These are phyloP conservation scores for Coleophoma eucalyptorum DNA, from an alignment of 2,329 filamentous ascomycete genomes.

Conservation along the genomic window DNA sequence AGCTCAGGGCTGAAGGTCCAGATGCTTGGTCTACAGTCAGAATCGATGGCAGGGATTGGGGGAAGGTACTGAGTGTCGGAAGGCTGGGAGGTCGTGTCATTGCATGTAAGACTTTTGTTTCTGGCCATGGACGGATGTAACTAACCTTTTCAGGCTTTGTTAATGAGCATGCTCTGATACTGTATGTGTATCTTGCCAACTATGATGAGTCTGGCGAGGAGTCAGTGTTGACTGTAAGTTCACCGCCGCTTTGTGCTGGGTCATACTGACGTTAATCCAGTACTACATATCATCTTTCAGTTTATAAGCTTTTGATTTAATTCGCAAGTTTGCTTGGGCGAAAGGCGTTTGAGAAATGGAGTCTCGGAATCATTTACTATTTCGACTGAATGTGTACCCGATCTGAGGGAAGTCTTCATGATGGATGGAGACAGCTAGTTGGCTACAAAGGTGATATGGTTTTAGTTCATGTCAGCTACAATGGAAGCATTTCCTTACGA, in stretches of 20 bases:
- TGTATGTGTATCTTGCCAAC: slow-evolving; percentile 77
- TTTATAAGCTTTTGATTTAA: slow-evolving; percentile 14
- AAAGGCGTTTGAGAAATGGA: no score
- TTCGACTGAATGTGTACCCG: no score
- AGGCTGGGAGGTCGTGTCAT: slow-evolving; percentile 86
- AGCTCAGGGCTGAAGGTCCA: slow-evolving; percentile 72
- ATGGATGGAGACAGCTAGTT: no score
- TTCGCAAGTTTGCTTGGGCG: no score
- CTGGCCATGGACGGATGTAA: background rate
- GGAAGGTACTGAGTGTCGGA: slow-evolving; percentile 87
- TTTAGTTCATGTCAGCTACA: no score
- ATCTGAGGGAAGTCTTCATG: no score
- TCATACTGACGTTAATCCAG: slow-evolving; percentile 26
- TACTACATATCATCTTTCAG: slow-evolving; percentile 58
- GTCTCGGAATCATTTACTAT: no score
- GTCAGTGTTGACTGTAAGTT: slow-evolving; percentile 69
- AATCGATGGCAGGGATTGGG: slow-evolving; percentile 94
- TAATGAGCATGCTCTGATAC: slow-evolving; percentile 73
- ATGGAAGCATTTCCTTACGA: no score
- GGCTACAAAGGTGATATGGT: no score
- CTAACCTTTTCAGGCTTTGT: slow-evolving; percentile 53
- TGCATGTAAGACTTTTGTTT: slow-evolving; percentile 58
- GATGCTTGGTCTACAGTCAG: slow-evolving; percentile 85
- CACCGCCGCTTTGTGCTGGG: background rate
- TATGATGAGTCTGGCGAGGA: slow-evolving; percentile 67